phyloP scores from a whole-genome alignment of 2,329 filamentous ascomycete species.

The Cyanodermella asteris region DNA sequence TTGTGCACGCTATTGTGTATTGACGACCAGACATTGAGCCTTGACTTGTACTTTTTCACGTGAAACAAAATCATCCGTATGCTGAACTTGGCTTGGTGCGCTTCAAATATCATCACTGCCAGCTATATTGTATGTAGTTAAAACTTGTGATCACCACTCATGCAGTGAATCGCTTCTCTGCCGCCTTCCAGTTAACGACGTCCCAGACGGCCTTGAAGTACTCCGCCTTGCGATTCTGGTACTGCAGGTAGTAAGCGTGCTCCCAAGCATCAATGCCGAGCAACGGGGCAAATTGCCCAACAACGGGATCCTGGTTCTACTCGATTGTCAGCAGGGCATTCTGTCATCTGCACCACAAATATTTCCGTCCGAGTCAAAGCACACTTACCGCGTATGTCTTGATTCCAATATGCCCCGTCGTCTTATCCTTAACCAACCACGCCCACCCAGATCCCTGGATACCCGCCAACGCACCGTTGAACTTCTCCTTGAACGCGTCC shows the following conservation, averaged over 20 bases:
- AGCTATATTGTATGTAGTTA: too few relatives aligned
- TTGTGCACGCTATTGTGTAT: too few relatives aligned
- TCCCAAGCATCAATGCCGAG: conserved; percentile 90
- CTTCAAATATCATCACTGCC: too few relatives aligned
- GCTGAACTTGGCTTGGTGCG: too few relatives aligned
- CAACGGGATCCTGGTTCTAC: conserved; percentile 68
- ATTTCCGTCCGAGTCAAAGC: neutral
- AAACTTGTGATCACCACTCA: too few relatives aligned
- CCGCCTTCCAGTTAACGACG: conserved; percentile 87
- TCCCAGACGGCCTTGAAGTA: conserved; percentile 91
- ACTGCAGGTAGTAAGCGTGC: conserved; percentile 89
- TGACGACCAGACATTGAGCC: too few relatives aligned
- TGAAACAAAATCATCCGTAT: too few relatives aligned
- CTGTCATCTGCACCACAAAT: neutral
- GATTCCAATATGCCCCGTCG: conserved; percentile 34
- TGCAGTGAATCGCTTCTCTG: conserved; percentile 41
- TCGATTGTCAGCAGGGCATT: neutral
- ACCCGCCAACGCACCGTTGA: conserved; percentile 40
- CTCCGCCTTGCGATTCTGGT: conserved; percentile 91
- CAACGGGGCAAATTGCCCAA: conserved; percentile 61
- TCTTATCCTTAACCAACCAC: conserved; percentile 39
- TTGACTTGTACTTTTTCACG: too few relatives aligned
- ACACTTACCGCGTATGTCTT: conserved; percentile 32
- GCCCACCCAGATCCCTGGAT: conserved; percentile 46
- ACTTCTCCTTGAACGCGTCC: conserved; percentile 37